phyloP scores from a whole-genome alignment of 2,329 filamentous ascomycete species.

The Paecilomyces sp. region DNA sequence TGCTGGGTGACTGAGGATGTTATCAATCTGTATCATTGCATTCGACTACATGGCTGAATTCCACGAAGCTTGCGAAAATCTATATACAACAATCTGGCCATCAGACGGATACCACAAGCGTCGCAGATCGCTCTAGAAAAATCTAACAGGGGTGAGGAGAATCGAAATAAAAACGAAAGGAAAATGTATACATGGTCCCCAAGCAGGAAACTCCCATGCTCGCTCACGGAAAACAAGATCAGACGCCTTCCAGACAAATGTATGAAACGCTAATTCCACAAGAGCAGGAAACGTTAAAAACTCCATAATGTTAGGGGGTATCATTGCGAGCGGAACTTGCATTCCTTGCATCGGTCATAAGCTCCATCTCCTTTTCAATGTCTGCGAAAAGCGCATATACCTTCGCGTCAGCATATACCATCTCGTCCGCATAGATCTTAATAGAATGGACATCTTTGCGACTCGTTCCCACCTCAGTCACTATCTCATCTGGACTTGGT shows the following conservation, averaged over 20 bases:
- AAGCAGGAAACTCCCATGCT: background rate
- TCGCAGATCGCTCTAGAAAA: background rate
- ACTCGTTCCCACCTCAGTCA: constrained; percentile 13
- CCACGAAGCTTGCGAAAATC: background rate
- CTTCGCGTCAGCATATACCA: constrained; percentile 59
- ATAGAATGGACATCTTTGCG: constrained; percentile 55
- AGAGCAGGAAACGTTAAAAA: background rate
- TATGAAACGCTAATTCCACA: background rate
- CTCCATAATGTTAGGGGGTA: background rate
- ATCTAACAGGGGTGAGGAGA: background rate
- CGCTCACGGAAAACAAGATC: background rate
- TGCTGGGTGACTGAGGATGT: background rate
- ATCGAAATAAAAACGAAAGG: background rate
- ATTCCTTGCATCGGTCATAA: constrained; percentile 24
- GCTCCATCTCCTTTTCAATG: constrained; percentile 55
- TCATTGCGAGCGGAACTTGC: constrained; percentile 1
- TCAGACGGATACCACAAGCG: background rate
- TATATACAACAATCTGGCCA: background rate
- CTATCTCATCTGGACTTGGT: constrained; percentile 49
- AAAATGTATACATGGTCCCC: background rate
- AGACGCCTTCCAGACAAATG: background rate
- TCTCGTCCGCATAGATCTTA: constrained; percentile 54
- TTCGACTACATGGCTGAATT: background rate
- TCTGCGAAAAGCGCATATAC: constrained; percentile 61
- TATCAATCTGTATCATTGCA: background rate